phyloP scores from a whole-genome alignment of 129 eudicot species.

The Flaveria bidentis region DNA sequence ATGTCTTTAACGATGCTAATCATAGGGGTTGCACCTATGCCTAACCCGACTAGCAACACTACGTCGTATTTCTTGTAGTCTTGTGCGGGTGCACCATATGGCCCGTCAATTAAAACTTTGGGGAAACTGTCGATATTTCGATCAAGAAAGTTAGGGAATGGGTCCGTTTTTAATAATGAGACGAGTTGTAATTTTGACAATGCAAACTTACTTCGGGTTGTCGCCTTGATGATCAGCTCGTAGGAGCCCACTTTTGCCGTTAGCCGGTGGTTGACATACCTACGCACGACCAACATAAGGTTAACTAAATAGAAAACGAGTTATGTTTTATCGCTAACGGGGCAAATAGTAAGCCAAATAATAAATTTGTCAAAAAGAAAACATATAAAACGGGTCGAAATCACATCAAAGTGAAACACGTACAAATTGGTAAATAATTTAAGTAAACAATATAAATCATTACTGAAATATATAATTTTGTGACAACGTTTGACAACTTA shows the following conservation, averaged over 20 bases:
- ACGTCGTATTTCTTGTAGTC: conserved; percentile 67
- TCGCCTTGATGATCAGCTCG: conserved; percentile 47
- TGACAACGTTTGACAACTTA: background rate
- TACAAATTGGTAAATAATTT: too few relatives aligned
- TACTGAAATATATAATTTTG: background rate
- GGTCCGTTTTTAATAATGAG: background rate
- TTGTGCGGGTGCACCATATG: conserved; percentile 80
- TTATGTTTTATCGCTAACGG: background rate
- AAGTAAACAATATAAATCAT: too few relatives aligned
- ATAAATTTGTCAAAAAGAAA: too few relatives aligned
- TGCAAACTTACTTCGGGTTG: conserved; percentile 40
- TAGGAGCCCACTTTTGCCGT: conserved; percentile 58
- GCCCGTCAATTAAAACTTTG: conserved; percentile 56
- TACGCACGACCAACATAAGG: conserved; percentile 5
- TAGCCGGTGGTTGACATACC: conserved; percentile 52
- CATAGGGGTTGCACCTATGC: conserved; percentile 72
- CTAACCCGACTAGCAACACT: conserved; percentile 64
- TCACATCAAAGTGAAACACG: too few relatives aligned
- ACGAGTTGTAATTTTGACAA: background rate
- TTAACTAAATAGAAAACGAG: background rate
- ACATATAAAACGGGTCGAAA: background rate
- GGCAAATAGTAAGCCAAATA: background rate
- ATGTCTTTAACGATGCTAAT: conserved; percentile 69
- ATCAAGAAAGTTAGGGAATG: conserved; percentile 13
- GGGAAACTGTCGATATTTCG: conserved; percentile 45